Conservation (phyloP, 768 basidiomycete species). For the Rhodotorula diobovata region DNA sequence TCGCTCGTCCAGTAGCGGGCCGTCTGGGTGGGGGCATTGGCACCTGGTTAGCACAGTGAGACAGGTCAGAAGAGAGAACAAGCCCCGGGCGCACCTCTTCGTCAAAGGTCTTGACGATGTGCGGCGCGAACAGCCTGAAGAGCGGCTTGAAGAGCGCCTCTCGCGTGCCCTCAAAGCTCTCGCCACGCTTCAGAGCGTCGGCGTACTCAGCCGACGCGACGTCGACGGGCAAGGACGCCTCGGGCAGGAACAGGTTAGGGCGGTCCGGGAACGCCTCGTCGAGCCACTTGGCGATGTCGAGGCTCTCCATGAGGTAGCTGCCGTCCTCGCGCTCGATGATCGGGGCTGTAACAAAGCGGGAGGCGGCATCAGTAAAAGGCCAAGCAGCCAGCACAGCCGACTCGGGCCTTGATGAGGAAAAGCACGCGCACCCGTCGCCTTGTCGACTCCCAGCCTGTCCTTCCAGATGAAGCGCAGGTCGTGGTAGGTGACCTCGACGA, state of each 20-base stretch:
- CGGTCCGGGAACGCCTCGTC: conserved; percentile 19
- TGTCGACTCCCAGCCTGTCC: conserved; percentile 1
- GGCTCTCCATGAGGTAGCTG: conserved; percentile 16
- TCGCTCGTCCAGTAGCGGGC: background rate
- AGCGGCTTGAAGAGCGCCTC: too few relatives aligned
- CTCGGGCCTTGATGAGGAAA: background rate
- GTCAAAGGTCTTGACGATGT: conserved; percentile 4
- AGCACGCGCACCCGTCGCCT: conserved; percentile 2
- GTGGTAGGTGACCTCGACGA: conserved; percentile 13
- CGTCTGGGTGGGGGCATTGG: background rate
- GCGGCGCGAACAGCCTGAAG: conserved; percentile 5
- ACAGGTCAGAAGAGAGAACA: background rate
- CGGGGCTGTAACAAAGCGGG: background rate
- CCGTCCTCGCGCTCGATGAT: conserved; percentile 17
- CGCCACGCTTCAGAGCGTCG: background rate
- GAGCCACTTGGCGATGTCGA: conserved; percentile 23
- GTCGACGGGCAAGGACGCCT: background rate
- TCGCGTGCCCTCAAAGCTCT: too few relatives aligned
- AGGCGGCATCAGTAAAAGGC: background rate
- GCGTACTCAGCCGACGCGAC: background rate
- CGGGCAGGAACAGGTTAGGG: conserved; percentile 23
- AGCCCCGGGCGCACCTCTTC: conserved; percentile 6
- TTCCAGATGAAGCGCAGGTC: conserved; percentile 20
- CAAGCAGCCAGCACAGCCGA: background rate
- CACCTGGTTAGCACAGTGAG: too few relatives aligned